Conservation (phyloP, 2,329 filamentous ascomycete genomes). For the Davidsoniella neocaledoniae region DNA sequence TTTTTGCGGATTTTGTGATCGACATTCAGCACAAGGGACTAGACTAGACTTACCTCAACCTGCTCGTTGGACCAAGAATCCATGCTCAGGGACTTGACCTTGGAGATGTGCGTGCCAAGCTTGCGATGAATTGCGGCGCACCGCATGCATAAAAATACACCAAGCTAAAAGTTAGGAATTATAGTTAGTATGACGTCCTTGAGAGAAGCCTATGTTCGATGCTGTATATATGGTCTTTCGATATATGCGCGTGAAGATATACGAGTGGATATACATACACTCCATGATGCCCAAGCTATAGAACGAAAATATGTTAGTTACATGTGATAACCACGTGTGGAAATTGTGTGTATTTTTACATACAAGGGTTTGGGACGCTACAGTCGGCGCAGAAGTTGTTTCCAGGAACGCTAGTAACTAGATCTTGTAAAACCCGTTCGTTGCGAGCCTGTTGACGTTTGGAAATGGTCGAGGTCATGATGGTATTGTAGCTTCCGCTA, state of each 20-base stretch:
- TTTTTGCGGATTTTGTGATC: not conserved
- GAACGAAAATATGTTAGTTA: slow-evolving; percentile 13
- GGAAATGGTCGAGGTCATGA: slow-evolving; percentile 10
- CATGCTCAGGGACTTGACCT: slow-evolving; percentile 98
- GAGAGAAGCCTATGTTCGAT: not conserved
- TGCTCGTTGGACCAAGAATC: slow-evolving; percentile 93
- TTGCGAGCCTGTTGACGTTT: slow-evolving; percentile 98
- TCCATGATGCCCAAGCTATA: slow-evolving; percentile 91
- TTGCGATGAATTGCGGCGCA: slow-evolving; percentile 93
- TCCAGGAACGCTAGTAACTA: slow-evolving; percentile 66
- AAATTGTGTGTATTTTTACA: slow-evolving; percentile 18
- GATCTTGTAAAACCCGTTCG: slow-evolving; percentile 76
- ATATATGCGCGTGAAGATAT: not conserved
- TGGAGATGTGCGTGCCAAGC: slow-evolving; percentile 91
- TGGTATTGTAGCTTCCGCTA: slow-evolving; percentile 1
- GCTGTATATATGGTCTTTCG: too few relatives aligned
- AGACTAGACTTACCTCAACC: slow-evolving; percentile 56
- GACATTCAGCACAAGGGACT: not conserved
- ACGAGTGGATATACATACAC: slow-evolving; percentile 38
- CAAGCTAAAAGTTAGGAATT: slow-evolving; percentile 40
- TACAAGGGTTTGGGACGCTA: slow-evolving; percentile 78
- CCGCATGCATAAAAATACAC: slow-evolving; percentile 93
- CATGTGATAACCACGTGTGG: slow-evolving; percentile 15
- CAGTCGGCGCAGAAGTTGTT: slow-evolving; percentile 95
- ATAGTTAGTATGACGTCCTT: not conserved